Evolutionary conservation across 345 rosid genomes (phyloP), one percentile per base, ranked within the genome.

Genomic region (Schrenkiella parvula): DNA sequence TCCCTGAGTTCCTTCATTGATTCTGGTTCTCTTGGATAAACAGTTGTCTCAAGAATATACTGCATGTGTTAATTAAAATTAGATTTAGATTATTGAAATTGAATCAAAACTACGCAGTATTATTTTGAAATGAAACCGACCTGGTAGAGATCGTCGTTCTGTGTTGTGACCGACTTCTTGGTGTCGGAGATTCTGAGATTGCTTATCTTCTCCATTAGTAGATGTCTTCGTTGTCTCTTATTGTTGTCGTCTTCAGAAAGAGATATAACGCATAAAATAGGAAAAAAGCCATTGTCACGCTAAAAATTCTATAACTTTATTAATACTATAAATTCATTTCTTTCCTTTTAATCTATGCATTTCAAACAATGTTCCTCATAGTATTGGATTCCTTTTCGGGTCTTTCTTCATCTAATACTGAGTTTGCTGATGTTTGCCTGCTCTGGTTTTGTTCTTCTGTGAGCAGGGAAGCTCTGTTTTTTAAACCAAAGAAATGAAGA

Each of bases 31-130:
- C 88, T 88, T 34, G 99, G 99, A 76, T 90, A 95, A 46, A 95
- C 99, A 60, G 98, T 95, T 1, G 98, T 95, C 81, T 95, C 98
- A n/a, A 95, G 68, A 26, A 95, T 95, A 70, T 95, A 95, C 97
- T 95, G 71, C 43, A 69, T 46, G 64, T 29, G 8, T 22, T 14
- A 3, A 18, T 9, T 7, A 6, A 29, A 6, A 25, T 22, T 57
- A 19, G 50, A 15, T 65, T 25, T 50, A 53, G 60, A 21, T 47
- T 38, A 26, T 13, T 51, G 3, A 21, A 10, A 62, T 8, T 31
- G 29, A 54, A 13, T 9, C 22, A 6, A 21, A 59, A 21, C 0
- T n/a, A n/a, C n/a, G n/a, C n/a, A n/a, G n/a, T n/a, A n/a, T n/a
- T n/a, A 22, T 38, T 26, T n/a, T 39, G 32, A 6, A 28, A 50